Percentiles rank a stretch among this genome's conserved stretches.
These are phyloP conservation scores for Plasmodium vivax DNA, from an alignment of 169 alveolate genomes.

Conservation along the genomic window DNA sequence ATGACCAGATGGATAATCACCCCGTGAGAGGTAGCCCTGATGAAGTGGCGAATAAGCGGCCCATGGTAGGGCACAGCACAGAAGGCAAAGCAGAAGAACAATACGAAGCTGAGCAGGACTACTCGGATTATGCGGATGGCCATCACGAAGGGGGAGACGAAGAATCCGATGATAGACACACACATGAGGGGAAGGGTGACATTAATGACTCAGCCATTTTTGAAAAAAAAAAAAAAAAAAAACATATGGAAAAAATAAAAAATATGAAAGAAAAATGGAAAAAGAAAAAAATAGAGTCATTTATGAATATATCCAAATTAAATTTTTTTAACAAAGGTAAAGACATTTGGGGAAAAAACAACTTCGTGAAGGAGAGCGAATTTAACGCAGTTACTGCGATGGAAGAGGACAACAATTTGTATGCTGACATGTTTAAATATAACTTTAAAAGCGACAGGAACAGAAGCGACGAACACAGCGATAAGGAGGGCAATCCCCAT, in stretches of 20 bases:
- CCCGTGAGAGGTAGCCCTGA: neutral
- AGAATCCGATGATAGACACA: neutral
- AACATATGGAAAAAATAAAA: slow-evolving; percentile 14
- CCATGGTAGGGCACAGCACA: neutral
- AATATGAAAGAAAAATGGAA: slow-evolving; percentile 45
- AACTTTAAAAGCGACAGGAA: neutral
- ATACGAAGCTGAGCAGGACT: neutral
- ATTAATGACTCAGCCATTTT: neutral
- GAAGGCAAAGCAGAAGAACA: neutral
- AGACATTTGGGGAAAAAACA: slow-evolving; percentile 16
- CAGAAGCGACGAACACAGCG: neutral
- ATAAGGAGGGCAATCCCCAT: neutral
- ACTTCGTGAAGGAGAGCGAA: neutral
- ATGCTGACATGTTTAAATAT: neutral
- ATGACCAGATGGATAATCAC: neutral
- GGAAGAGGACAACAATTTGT: neutral
- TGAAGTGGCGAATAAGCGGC: neutral
- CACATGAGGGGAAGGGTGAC: neutral
- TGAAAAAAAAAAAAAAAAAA: slow-evolving; percentile 8
- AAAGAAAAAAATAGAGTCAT: slow-evolving; percentile 30
- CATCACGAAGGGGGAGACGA: neutral
- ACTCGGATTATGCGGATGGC: neutral
- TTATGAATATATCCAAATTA: slow-evolving; percentile 28
- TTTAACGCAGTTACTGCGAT: neutral
- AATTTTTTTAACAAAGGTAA: slow-evolving; percentile 14